Conservation (phyloP, 306 rosid genomes). For the Castanopsis chinensis region DNA sequence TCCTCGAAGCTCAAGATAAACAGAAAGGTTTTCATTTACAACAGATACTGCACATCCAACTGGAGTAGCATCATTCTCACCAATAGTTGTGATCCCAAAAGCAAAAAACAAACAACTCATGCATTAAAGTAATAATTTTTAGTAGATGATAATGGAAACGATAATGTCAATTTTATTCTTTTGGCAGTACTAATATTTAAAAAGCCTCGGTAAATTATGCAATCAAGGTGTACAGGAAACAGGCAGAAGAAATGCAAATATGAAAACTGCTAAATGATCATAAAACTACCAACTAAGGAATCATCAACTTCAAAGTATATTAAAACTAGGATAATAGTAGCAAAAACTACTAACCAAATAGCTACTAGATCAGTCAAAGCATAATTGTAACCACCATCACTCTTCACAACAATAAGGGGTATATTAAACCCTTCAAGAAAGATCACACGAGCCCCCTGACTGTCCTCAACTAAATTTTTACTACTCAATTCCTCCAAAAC, state of each 20-base stretch:
- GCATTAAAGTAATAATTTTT: not conserved
- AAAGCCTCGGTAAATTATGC: not conserved
- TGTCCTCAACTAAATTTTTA: conserved; percentile 70
- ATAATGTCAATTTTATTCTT: not conserved
- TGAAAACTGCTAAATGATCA: conserved; percentile 13
- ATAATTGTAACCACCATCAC: conserved; percentile 95
- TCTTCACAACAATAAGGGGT: conserved; percentile 94
- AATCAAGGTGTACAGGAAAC: not conserved
- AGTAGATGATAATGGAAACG: not conserved
- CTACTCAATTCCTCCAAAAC: conserved; percentile 61
- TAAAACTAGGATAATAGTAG: not conserved
- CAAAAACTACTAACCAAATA: conserved; percentile 55
- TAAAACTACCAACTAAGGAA: conserved; percentile 7
- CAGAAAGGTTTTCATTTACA: too few relatives aligned
- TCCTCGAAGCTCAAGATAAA: too few relatives aligned
- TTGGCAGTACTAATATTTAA: not conserved
- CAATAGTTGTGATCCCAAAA: too few relatives aligned
- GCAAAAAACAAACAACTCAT: not conserved
- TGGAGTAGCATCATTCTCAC: too few relatives aligned
- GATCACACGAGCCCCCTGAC: conserved; percentile 89
- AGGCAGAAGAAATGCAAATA: not conserved
- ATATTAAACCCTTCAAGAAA: conserved; percentile 62
- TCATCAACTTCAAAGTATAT: conserved; percentile 6
- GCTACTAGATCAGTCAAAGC: conserved; percentile 92
- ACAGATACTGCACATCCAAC: too few relatives aligned